Conservation (phyloP, 169 alveolate species). For the Plasmodium inui region DNA sequence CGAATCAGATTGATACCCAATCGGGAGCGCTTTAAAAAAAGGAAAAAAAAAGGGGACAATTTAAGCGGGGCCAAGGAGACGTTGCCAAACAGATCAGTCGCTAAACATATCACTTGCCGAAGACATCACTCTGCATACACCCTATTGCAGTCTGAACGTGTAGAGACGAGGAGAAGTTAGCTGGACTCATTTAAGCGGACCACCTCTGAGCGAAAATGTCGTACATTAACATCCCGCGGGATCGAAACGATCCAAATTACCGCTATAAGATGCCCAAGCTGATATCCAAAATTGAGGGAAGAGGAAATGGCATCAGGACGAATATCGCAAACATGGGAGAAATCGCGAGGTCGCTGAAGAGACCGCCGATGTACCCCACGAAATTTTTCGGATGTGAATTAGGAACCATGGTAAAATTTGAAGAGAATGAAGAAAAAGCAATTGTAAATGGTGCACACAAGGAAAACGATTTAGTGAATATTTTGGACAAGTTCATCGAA, state of each 20-base stretch:
- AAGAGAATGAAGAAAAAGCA: constrained; percentile 94
- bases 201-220: constrained; percentile 74
- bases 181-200: not conserved
- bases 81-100: not conserved
- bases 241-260: constrained; percentile 96
- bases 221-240: constrained; percentile 93
- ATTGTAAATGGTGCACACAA: constrained; percentile 96
- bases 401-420: constrained; percentile 96
- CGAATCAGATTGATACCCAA: not conserved
- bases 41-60: not conserved
- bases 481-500: constrained; percentile 97
- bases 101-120: too few species aligned
- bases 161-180: not conserved
- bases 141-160: not conserved
- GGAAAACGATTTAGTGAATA: constrained; percentile 91
- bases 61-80: not conserved
- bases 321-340: constrained; percentile 97
- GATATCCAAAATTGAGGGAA: constrained; percentile 94
- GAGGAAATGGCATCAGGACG: constrained; percentile 98
- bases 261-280: constrained; percentile 97
- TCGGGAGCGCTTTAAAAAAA: not conserved
- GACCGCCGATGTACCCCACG: constrained; percentile 94
- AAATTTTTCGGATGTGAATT: constrained; percentile 95
- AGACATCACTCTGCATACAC: not conserved
- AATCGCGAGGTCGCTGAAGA: constrained; percentile 94